A percentile compares a stretch with the other conserved stretches of the same genome.
Evolutionary conservation across 2,329 filamentous ascomycete genomes (phyloP).

Genomic region (Metarhizium album): DNA sequence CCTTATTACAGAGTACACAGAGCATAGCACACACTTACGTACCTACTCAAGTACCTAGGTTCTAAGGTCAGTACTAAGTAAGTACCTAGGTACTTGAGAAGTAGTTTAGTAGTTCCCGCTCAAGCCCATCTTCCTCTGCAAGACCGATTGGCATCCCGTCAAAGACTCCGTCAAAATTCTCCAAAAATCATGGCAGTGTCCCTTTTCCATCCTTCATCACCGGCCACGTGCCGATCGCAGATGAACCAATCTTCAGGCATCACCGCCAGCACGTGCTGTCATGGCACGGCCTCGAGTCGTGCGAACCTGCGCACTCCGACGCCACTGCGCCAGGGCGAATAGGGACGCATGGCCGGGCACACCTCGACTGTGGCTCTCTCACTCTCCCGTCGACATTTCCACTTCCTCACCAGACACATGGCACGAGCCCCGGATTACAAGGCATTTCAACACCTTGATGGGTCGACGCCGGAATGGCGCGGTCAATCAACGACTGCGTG

Average conservation of each 20-base stretch:
- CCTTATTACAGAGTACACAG: too few relatives aligned
- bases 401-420: neutral
- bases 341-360: neutral
- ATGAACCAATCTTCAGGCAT: slow-evolving; percentile 9
- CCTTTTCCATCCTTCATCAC: neutral
- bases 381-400: neutral
- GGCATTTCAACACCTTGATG: neutral
- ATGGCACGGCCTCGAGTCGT: slow-evolving; percentile 8
- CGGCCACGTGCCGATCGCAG: neutral
- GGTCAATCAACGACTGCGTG: too few relatives aligned
- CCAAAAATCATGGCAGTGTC: too few relatives aligned
- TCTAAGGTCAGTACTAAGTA: too few relatives aligned
- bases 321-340: neutral
- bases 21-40: too few relatives aligned
- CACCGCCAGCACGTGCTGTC: slow-evolving; percentile 11
- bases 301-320: neutral
- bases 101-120: too few relatives aligned
- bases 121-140: too few relatives aligned
- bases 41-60: too few relatives aligned
- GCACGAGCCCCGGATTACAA: neutral
- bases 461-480: too few relatives aligned
- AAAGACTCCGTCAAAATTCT: too few relatives aligned
- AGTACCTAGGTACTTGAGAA: too few relatives aligned
- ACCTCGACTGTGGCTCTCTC: neutral
- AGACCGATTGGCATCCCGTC: too few relatives aligned